Conservation (phyloP, 2,329 filamentous ascomycete genomes). For the Aspergillus pseudoterreus region DNA sequence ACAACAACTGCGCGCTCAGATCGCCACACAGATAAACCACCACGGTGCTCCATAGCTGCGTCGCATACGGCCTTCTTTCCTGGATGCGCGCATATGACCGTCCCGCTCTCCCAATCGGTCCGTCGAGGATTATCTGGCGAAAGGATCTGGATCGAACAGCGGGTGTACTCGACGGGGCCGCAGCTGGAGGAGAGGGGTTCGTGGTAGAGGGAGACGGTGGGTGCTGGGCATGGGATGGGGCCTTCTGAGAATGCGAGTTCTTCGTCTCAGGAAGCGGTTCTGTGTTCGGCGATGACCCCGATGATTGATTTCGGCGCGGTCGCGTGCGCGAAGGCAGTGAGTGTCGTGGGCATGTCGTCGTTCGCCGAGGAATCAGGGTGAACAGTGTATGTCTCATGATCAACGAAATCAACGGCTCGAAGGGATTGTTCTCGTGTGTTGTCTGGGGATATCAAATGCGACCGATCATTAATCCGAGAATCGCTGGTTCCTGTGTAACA, state of each 20-base stretch:
- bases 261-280: constrained; percentile 6
- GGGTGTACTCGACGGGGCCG: constrained; percentile 18
- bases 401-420: not conserved
- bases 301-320: constrained; percentile 12
- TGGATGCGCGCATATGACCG: constrained; percentile 66
- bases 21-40: constrained; percentile 78
- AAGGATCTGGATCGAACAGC: constrained; percentile 20
- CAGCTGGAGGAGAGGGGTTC: constrained; percentile 15
- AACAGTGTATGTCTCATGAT: constrained; percentile 12
- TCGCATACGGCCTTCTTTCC: constrained; percentile 68
- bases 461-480: not conserved
- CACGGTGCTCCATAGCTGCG: constrained; percentile 71
- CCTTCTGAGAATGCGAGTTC: not conserved
- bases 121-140: constrained; percentile 26
- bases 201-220: constrained; percentile 7
- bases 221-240: constrained; percentile 2
- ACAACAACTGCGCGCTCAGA: constrained; percentile 70
- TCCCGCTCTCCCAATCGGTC: constrained; percentile 33
- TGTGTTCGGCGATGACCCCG: constrained; percentile 3
- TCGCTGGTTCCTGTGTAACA: not conserved
- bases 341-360: constrained; percentile 7
- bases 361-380: constrained; percentile 9
- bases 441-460: not conserved
- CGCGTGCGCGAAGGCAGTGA: constrained; percentile 7
- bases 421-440: not conserved